Conservation (phyloP, 768 basidiomycete genomes). For the Omphalotus guepiniiformis region DNA sequence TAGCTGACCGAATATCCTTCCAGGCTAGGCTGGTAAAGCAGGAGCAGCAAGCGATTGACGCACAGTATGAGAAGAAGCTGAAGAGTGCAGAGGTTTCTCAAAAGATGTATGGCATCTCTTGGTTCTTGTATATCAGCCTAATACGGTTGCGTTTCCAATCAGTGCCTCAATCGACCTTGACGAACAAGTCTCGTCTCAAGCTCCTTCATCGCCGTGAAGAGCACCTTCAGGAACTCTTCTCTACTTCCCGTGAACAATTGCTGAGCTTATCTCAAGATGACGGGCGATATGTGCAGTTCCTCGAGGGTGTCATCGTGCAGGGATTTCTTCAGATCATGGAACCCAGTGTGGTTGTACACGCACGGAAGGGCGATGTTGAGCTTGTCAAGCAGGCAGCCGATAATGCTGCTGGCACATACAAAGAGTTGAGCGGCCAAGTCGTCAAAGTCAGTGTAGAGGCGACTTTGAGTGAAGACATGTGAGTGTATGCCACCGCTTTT, state of each 20-base stretch:
- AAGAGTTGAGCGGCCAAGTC: conserved; percentile 70
- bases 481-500: conserved; percentile 19
- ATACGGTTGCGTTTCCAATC: conserved; percentile 5
- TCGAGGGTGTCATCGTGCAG: conserved; percentile 83
- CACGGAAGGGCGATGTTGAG: conserved; percentile 64
- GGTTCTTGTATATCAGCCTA: conserved; percentile 1
- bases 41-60: conserved; percentile 92
- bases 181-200: conserved; percentile 91
- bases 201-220: conserved; percentile 91
- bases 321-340: conserved; percentile 83
- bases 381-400: conserved; percentile 60
- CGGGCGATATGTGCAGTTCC: conserved; percentile 72
- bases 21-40: conserved; percentile 97
- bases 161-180: conserved; percentile 94
- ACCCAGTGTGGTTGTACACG: conserved; percentile 57
- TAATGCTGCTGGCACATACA: conserved; percentile 62
- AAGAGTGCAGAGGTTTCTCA: conserved; percentile 92
- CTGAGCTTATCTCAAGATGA: conserved; percentile 59
- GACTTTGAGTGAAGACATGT: conserved; percentile 66
- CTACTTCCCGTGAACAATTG: conserved; percentile 60
- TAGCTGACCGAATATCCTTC: background rate
- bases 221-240: conserved; percentile 85
- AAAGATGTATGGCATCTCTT: conserved; percentile 74
- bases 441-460: conserved; percentile 58
- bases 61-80: conserved; percentile 91